Base-by-base conservation (phyloP, 169 alveolate species). In the Plasmodium cynomolgi region DNA sequence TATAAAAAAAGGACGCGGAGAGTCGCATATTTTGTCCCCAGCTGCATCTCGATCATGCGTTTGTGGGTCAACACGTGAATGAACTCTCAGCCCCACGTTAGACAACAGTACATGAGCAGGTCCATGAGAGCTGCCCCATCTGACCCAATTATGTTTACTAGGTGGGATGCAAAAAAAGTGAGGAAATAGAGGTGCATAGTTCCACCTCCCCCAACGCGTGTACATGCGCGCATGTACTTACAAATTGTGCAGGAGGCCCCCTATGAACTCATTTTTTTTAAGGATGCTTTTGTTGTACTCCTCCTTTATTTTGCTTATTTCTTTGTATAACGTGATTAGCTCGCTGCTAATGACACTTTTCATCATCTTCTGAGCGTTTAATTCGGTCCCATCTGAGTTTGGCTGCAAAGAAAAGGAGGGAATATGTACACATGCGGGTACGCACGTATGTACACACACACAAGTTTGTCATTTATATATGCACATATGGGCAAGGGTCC, bases 241-340 rank as follows among this genome's bases (percentile, higher is more conserved):
- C 94, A 75, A 88, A 37, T 77, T 79, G 47, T 77, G 86, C 17
- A 88, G 17, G 50, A 88, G 74, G 2, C 56, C 77, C 47, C 83
- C 94, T 23, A 79, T 79, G 50, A 88, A 88, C 71, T 88, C 94
- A 58, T 88, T 88, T 58, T 88, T 88, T 68, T 88, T 88, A 37
- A 88, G 94, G 39, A 88, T 84, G 23, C 72, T 79, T 39, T 13
- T 79, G 73, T 80, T 88, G 23, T 88, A 88, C 33, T 88, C 94
- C 47, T 88, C 90, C 68, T 79, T 88, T 56, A 88, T 88, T 41
- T 56, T 88, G 54, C 82, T 88, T 88, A 88, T 88, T 58, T 88
- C 94, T 50, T 73, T 88, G 47, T 88, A 88, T 79, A 88, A 20
- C 20, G 84, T 23, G 62, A 88, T 37, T n/a, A 88, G 31, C 37